Evolutionary conservation across 2,329 filamentous ascomycete genomes (phyloP).

Genomic region (Dothiorella sarmentorum): DNA sequence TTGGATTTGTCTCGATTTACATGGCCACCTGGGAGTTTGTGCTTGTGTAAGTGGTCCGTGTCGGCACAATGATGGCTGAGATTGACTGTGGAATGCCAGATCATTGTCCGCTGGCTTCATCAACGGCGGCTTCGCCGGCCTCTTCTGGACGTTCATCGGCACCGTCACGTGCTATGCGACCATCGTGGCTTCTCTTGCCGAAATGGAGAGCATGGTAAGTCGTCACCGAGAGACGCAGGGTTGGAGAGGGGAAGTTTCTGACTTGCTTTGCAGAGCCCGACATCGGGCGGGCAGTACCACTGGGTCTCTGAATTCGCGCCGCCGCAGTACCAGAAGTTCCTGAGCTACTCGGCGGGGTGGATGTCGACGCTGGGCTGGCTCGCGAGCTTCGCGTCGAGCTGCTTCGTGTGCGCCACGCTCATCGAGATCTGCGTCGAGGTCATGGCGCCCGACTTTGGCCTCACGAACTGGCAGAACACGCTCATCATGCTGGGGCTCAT

Average conservation of each 20-base stretch:
- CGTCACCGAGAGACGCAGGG: no score
- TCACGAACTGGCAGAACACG: slow-evolving; percentile 29
- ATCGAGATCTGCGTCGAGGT: slow-evolving; percentile 38
- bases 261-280: no score
- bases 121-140: slow-evolving; percentile 20
- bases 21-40: slow-evolving; percentile 55
- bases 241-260: no score
- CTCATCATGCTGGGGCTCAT: slow-evolving; percentile 28
- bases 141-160: slow-evolving; percentile 22
- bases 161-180: slow-evolving; percentile 18
- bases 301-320: slow-evolving; percentile 21
- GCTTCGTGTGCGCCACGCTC: slow-evolving; percentile 36
- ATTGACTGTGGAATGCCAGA: neutral
- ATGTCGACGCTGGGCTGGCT: slow-evolving; percentile 38
- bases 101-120: slow-evolving; percentile 20
- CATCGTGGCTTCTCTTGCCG: slow-evolving; percentile 20
- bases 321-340: slow-evolving; percentile 19
- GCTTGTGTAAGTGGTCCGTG: slow-evolving; percentile 29
- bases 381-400: slow-evolving; percentile 32
- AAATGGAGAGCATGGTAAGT: slow-evolving; percentile 22
- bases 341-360: slow-evolving; percentile 28
- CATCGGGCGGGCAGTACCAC: slow-evolving; percentile 19
- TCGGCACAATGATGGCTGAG: neutral
- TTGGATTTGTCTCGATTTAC: slow-evolving; percentile 53
- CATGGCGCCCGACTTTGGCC: slow-evolving; percentile 22